Conservation (phyloP, 2,329 filamentous ascomycete genomes). For the Aspergillus arachidicola region DNA sequence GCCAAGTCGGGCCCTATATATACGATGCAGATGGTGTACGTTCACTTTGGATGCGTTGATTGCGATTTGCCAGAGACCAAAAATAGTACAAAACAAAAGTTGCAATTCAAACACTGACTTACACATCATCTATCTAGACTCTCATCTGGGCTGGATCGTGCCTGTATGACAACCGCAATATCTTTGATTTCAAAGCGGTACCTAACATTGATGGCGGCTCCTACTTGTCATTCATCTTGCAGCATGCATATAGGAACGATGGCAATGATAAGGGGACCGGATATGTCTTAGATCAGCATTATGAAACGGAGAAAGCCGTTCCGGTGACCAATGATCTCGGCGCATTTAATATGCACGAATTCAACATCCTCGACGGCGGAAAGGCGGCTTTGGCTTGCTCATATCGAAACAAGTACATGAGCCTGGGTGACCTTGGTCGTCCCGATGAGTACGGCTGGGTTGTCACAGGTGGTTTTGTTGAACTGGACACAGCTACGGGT, state of each 20-base stretch:
- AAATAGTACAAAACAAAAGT: not conserved
- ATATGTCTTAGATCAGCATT: slow-evolving; percentile 52
- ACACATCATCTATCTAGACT: slow-evolving; percentile 18
- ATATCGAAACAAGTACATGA: slow-evolving; percentile 25
- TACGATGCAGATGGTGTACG: slow-evolving; percentile 52
- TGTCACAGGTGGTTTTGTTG: slow-evolving; percentile 40
- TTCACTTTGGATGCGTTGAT: not conserved
- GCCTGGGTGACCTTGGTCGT: slow-evolving; percentile 33
- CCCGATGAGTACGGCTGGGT: slow-evolving; percentile 35
- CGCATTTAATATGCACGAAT: slow-evolving; percentile 46
- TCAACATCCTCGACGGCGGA: slow-evolving; percentile 41
- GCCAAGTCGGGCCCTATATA: slow-evolving; percentile 52
- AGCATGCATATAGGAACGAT: slow-evolving; percentile 30
- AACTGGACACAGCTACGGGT: slow-evolving; percentile 39
- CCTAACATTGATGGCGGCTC: slow-evolving; percentile 45
- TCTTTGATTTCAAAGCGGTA: slow-evolving; percentile 52
- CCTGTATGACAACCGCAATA: slow-evolving; percentile 49
- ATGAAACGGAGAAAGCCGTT: slow-evolving; percentile 45
- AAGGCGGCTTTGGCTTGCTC: slow-evolving; percentile 36
- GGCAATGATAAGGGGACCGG: slow-evolving; percentile 48
- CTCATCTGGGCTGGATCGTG: slow-evolving; percentile 54
- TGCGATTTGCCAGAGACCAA: slow-evolving; percentile 6
- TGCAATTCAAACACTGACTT: not conserved
- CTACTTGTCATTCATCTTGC: slow-evolving; percentile 52
- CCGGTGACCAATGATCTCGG: slow-evolving; percentile 29